Evolutionary conservation across 2,329 filamentous ascomycete species (phyloP), one percentile per base, ranked within the genome.

Genomic region (Trichoderma pleuroti): DNA sequence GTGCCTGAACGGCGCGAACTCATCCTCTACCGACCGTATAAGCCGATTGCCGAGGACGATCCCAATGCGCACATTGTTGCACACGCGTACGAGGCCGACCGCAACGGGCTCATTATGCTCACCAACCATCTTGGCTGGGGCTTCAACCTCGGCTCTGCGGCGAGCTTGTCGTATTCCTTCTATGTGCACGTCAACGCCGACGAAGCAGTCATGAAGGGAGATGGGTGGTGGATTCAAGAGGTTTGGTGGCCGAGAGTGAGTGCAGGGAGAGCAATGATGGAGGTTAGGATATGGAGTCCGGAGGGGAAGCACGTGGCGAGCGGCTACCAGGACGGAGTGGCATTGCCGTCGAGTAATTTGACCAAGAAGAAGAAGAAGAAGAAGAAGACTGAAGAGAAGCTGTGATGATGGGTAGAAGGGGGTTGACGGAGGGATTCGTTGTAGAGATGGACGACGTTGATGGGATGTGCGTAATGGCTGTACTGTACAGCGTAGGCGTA

Each of bases 191-290:
- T 84, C 36, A 85, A 87, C 54, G 80, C 80, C 0, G 80, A 82
- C 5, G 82, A 85, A 56, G 81, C 84, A 0, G 80, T 86, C 8
- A 86, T 88, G 83, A 74, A 77, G 7, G 80, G 79, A 4, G 78
- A 80, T 4, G 79, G 79, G 14, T 88, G 86, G 86, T 88, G 86
- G 86, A 75, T 88, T 18, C 84, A 87, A 75, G 86, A 88, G 75
- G 80, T 80, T 1, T 81, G 75, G 36, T 87, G 86, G 75, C 84
- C 86, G 4, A 77, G 86, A 26, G 79, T 83, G 4, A 82, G 78
- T 26, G 82, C 83, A 3, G 85, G 85, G 0, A 79, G 86, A 54
- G 83, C 81, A 2, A 80, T 85, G 61, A 77, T 88, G 72, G 80
- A 84, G 76, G 83, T 80, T 68, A 84, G 84, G 77, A 83, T 86